A percentile compares a stretch with the other conserved stretches of the same genome.
Evolutionary conservation across 768 basidiomycete genomes (phyloP).

Genomic region (Boletus eberwhitei): DNA sequence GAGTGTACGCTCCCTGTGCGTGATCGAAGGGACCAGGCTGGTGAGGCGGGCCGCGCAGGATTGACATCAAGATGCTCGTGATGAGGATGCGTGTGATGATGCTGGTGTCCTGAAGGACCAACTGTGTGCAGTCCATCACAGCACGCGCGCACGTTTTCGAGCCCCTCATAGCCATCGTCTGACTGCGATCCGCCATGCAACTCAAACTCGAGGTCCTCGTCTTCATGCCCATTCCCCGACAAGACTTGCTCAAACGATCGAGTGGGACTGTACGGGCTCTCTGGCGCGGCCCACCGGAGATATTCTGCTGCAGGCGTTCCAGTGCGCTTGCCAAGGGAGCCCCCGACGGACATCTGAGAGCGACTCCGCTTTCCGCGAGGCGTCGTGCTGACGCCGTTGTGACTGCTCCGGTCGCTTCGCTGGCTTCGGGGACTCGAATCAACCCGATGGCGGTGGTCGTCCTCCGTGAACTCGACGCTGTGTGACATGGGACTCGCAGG

Average conservation of each 20-base stretch:
- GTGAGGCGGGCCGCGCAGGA: constrained; percentile 63
- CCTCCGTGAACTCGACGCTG: constrained; percentile 45
- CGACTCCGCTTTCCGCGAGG: constrained; percentile 75
- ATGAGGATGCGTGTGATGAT: constrained; percentile 56
- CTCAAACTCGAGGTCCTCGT: constrained; percentile 78
- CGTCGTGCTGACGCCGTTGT: constrained; percentile 66
- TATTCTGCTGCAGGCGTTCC: constrained; percentile 94
- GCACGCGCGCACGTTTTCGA: constrained; percentile 94
- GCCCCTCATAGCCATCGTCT: constrained; percentile 82
- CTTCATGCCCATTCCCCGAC: constrained; percentile 36
- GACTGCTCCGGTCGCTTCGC: constrained; percentile 60
- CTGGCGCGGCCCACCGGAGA: constrained; percentile 72
- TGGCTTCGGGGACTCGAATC: constrained; percentile 72
- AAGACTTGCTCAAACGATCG: constrained; percentile 61
- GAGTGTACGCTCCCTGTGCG: constrained; percentile 71
- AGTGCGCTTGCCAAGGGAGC: constrained; percentile 78
- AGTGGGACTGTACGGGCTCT: constrained; percentile 73
- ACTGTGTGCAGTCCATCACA: constrained; percentile 88
- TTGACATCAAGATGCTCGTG: constrained; percentile 56
- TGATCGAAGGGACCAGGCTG: constrained; percentile 85
- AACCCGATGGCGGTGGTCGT: constrained; percentile 45
- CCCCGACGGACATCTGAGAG: constrained; percentile 68
- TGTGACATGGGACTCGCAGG: constrained; percentile 50
- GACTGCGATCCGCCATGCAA: constrained; percentile 69
- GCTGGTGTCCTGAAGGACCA: constrained; percentile 56